Base-by-base conservation (phyloP, 352 stramenopile genomes). In the Ophiocytium majus region DNA sequence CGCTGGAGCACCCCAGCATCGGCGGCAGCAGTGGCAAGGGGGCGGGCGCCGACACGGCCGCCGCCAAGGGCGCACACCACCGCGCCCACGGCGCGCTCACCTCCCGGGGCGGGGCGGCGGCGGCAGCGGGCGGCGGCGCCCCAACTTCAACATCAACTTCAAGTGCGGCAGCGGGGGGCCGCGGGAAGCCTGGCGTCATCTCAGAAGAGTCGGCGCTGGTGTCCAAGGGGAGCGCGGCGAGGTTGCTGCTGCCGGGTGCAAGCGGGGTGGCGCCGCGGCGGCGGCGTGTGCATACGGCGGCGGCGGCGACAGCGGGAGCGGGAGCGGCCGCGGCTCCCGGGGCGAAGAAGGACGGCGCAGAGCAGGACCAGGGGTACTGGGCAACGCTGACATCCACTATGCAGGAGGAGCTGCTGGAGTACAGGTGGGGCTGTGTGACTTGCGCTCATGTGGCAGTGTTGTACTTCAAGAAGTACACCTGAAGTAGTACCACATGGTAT, bases 321-420 rank as follows among this genome's bases (percentile, higher is more conserved):
- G 66, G 5, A 14, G 32, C 35, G 32, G 32, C 66, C 5, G 66
- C 35, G 35, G 5, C 14, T 5, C 66, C 66, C 5, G 32, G 66
- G 35, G 35, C 5, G 5, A 78, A 43, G 66, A 1, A 9, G 5
- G 28, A 76, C 37, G 14, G 37, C 19, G 83, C 33, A 35, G 79
- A 85, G 17, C 37, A 87, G 75, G 83, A 87, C 50, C 34, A 79
- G 66, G 82, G 79, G 17, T 87, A 87, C 75, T 87, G 83, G 83
- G 57, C 75, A 0, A 85, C 78, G 50, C 79, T 84, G 79, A 87
- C 50, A 28, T 74, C 14, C 76, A 37, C 80, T 1, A 85, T 87
- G 34, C 83, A 79, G 9, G 32, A 75, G 35, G 83, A 87, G 50
- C 81, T 87, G 14, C 63, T 81, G 0, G 76, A 83, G 23, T 87